A percentile compares a stretch with the other conserved stretches of the same genome.
Conservation (phyloP, 768 basidiomycete genomes). For the Mrakia blollopis region DNA sequence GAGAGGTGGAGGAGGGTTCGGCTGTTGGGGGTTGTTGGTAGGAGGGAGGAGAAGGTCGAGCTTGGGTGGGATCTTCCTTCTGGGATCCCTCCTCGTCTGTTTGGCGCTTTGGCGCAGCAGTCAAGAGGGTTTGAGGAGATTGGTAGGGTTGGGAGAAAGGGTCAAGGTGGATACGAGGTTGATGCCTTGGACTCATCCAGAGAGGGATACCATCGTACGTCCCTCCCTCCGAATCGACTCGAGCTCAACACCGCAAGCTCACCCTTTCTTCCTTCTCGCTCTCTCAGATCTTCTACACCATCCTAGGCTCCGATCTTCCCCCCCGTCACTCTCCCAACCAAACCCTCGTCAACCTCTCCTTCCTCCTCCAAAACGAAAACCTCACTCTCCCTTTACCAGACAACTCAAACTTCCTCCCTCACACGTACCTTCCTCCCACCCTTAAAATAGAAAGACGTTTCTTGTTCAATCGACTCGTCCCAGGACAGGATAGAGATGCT, state of each 20-base stretch:
- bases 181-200: neutral
- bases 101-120: no score
- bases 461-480: slow-evolving; percentile 40
- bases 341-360: slow-evolving; percentile 40
- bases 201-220: slow-evolving; percentile 3
- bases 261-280: neutral
- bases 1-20: no score
- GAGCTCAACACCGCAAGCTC: neutral
- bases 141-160: no score
- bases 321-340: slow-evolving; percentile 41
- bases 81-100: no score
- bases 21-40: no score
- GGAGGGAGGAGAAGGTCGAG: no score
- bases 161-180: neutral
- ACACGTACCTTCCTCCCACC: slow-evolving; percentile 26
- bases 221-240: neutral
- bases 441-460: slow-evolving; percentile 39
- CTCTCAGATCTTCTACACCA: slow-evolving; percentile 38
- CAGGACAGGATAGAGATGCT: slow-evolving; percentile 33
- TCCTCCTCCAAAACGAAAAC: slow-evolving; percentile 40
- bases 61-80: no score
- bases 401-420: slow-evolving; percentile 4
- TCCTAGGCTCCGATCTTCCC: slow-evolving; percentile 42
- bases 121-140: no score
- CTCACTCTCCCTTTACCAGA: slow-evolving; percentile 33